These are phyloP conservation scores for Pyricularia sp. DNA, from an alignment of 2,329 filamentous ascomycete species.

Conservation along the genomic window DNA sequence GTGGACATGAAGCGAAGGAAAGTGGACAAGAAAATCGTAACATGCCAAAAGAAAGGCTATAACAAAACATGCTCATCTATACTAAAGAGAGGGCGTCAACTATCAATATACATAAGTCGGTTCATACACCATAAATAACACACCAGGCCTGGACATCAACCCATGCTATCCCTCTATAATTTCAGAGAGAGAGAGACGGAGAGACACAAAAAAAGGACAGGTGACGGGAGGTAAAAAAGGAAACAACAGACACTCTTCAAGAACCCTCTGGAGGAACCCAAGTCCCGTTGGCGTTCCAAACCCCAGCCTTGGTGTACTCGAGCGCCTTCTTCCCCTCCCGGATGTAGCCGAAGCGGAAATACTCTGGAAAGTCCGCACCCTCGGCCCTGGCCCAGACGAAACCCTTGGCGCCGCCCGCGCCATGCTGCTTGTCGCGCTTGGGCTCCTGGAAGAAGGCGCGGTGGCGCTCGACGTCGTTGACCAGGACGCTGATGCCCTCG, in stretches of 20 bases:
- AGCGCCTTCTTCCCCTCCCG: constrained; percentile 13
- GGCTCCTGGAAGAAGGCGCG: constrained; percentile 13
- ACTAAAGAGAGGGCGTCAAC: not conserved
- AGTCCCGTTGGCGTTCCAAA: constrained; percentile 18
- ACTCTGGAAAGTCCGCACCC: constrained; percentile 12
- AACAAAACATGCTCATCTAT: not conserved
- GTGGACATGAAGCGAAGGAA: not conserved
- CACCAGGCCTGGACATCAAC: not conserved
- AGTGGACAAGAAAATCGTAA: not conserved
- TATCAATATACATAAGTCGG: not conserved
- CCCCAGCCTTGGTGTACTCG: constrained; percentile 17
- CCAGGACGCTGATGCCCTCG: constrained; percentile 20
- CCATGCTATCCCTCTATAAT: not conserved
- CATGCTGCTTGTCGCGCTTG: constrained; percentile 6
- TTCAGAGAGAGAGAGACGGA: no score
- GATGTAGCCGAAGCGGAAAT: constrained; percentile 18
- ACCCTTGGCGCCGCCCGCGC: constrained; percentile 5
- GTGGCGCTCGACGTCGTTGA: constrained; percentile 20
- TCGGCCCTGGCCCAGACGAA: constrained; percentile 14
- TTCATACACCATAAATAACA: not conserved
- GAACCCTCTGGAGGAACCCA: constrained; percentile 15
- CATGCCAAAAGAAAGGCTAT: not conserved
- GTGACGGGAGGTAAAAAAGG: not conserved
- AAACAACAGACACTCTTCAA: not conserved
- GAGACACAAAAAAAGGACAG: no score